phyloP scores from a whole-genome alignment of 2,329 filamentous ascomycete genomes.

The Remersonia thermophila region DNA sequence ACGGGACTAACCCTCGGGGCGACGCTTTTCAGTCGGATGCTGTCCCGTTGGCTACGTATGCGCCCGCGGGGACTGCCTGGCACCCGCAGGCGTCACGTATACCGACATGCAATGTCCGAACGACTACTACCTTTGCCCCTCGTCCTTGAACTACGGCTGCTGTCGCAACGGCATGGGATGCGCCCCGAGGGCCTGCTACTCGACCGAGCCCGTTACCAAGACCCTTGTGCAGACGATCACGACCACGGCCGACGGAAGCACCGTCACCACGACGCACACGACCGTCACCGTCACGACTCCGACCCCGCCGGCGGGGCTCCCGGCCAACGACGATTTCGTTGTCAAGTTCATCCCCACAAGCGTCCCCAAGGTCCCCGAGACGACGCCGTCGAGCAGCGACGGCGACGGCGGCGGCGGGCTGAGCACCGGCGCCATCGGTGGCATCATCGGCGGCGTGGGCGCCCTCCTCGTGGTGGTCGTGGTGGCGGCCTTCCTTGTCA shows the following conservation, averaged over 20 bases:
- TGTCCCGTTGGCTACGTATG: conserved; percentile 35
- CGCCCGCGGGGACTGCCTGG: conserved; percentile 26
- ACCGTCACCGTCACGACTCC: conserved; percentile 29
- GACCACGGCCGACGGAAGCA: conserved; percentile 27
- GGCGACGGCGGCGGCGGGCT: conserved; percentile 12
- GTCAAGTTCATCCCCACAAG: conserved; percentile 33
- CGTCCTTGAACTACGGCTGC: conserved; percentile 40
- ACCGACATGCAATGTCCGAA: conserved; percentile 30
- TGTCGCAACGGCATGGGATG: conserved; percentile 40
- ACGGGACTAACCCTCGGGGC: neutral
- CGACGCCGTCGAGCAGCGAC: conserved; percentile 16
- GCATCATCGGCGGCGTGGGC: conserved; percentile 40
- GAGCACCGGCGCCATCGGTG: conserved; percentile 28
- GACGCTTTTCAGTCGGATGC: conserved; percentile 27
- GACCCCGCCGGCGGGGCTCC: conserved; percentile 20
- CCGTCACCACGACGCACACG: conserved; percentile 28
- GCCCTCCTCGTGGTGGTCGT: conserved; percentile 36
- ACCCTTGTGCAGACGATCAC: conserved; percentile 32
- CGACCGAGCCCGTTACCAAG: conserved; percentile 32
- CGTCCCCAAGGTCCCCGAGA: conserved; percentile 29
- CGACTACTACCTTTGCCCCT: conserved; percentile 36
- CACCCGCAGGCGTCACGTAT: conserved; percentile 29
- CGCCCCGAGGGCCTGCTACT: conserved; percentile 34
- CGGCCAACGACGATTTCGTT: conserved; percentile 19
- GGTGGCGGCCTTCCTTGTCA: conserved; percentile 34